These are phyloP conservation scores for Podospora bellae-mahoneyi DNA, from an alignment of 495 filamentous ascomycete genomes.

Conservation along the genomic window DNA sequence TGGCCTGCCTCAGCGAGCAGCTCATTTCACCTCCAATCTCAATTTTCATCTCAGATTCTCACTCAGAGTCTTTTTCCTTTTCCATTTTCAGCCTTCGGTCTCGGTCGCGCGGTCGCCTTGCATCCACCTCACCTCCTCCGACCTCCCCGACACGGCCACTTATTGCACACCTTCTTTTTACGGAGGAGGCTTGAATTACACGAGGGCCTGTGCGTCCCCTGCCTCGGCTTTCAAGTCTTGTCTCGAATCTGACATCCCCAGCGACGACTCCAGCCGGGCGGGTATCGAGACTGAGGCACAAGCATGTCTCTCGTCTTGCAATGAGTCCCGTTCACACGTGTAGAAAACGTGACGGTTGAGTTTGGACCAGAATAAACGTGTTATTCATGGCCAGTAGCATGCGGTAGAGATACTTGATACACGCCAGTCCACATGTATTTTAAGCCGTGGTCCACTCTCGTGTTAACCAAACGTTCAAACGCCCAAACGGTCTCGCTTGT, in stretches of 20 bases:
- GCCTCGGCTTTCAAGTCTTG: neutral
- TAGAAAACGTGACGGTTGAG: constrained; percentile 5
- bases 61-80: constrained; percentile 7
- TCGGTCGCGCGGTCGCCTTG: constrained; percentile 3
- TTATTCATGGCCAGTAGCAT: too few species aligned
- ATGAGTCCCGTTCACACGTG: constrained; percentile 4
- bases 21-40: constrained; percentile 7
- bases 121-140: constrained; percentile 1
- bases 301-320: neutral
- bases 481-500: constrained; percentile 3
- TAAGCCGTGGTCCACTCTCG: constrained; percentile 1
- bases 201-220: neutral
- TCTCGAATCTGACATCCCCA: too few species aligned
- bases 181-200: neutral
- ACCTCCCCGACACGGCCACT: neutral
- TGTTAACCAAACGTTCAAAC: constrained; percentile 11
- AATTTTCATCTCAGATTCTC: neutral
- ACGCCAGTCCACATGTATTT: neutral
- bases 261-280: neutral
- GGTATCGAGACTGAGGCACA: neutral
- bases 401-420: neutral
- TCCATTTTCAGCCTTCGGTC: constrained; percentile 10
- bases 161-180: constrained; percentile 7
- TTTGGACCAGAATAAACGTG: neutral
- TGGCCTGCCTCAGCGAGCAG: constrained; percentile 1